Percentiles rank a stretch among this genome's conserved stretches.
phyloP scores from a whole-genome alignment of 1,284 basidiomycete genomes.

The Ustilago curta region DNA sequence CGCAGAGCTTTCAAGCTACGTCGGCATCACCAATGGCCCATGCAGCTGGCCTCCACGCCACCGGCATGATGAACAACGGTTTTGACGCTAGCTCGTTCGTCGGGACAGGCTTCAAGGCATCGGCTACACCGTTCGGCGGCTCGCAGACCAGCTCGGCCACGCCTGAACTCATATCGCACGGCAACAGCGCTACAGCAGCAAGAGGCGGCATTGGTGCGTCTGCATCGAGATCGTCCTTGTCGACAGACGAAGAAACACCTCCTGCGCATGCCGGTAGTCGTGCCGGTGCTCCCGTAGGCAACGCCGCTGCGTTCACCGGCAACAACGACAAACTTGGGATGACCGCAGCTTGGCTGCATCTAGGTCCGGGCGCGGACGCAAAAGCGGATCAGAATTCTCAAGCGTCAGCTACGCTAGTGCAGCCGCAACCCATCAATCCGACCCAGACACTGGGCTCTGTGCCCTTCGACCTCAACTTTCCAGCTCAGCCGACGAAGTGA shows the following conservation, averaged over 20 bases:
- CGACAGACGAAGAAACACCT: slow-evolving; percentile 42
- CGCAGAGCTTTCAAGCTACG: slow-evolving; percentile 13
- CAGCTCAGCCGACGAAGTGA: slow-evolving; percentile 9
- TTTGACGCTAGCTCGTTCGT: slow-evolving; percentile 8
- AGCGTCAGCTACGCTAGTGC: slow-evolving; percentile 12
- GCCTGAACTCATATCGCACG: slow-evolving; percentile 23
- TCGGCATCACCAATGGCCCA: slow-evolving; percentile 24
- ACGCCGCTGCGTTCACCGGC: not conserved
- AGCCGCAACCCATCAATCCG: slow-evolving; percentile 31
- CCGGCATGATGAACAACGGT: not conserved
- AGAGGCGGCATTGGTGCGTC: slow-evolving; percentile 4
- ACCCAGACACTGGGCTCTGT: slow-evolving; percentile 18
- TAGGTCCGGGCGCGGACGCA: not conserved
- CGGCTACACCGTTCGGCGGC: slow-evolving; percentile 11
- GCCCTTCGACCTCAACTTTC: slow-evolving; percentile 26
- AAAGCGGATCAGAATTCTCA: slow-evolving; percentile 1
- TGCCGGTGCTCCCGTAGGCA: not conserved
- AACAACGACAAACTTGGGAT: slow-evolving; percentile 3
- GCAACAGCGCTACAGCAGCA: slow-evolving; percentile 1
- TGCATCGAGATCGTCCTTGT: slow-evolving; percentile 27
- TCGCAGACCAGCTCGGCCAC: slow-evolving; percentile 35
- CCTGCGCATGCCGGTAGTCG: not conserved
- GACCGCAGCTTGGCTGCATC: slow-evolving; percentile 11
- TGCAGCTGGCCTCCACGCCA: not conserved
- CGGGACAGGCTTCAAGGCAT: slow-evolving; percentile 12